Percentiles rank a stretch among this genome's conserved stretches.
phyloP scores from a whole-genome alignment of 768 basidiomycete species.

The Lentinula aciculospora region DNA sequence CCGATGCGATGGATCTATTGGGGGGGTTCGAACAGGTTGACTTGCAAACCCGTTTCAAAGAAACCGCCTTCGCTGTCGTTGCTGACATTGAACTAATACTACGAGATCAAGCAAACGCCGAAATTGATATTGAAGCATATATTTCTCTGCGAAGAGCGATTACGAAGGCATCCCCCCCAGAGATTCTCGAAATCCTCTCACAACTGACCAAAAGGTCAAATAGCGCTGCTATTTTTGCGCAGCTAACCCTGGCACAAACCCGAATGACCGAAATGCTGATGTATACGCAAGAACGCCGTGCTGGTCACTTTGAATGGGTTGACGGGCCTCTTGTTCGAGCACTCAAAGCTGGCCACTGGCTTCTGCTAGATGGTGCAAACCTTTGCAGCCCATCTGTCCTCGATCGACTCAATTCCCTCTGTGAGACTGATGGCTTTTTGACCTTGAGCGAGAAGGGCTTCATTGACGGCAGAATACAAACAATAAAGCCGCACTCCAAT shows the following conservation, averaged over 20 bases:
- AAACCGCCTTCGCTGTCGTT: slow-evolving; percentile 34
- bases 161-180: background rate
- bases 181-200: background rate
- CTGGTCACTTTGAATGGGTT: slow-evolving; percentile 84
- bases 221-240: background rate
- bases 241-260: background rate
- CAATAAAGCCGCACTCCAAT: slow-evolving; percentile 75
- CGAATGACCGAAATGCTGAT: slow-evolving; percentile 11
- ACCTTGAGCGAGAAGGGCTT: slow-evolving; percentile 89
- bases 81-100: slow-evolving; percentile 29
- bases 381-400: slow-evolving; percentile 93
- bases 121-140: background rate
- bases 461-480: slow-evolving; percentile 67
- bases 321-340: slow-evolving; percentile 89
- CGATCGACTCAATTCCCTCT: slow-evolving; percentile 93
- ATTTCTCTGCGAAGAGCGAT: background rate
- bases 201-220: background rate
- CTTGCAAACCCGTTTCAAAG: slow-evolving; percentile 29
- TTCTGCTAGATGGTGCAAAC: slow-evolving; percentile 89
- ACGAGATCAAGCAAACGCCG: slow-evolving; percentile 20
- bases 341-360: slow-evolving; percentile 84
- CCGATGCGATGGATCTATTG: slow-evolving; percentile 90
- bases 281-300: slow-evolving; percentile 17
- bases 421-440: slow-evolving; percentile 78
- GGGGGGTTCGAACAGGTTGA: slow-evolving; percentile 96